These are phyloP conservation scores for Aphanocladium album DNA, from an alignment of 2,329 filamentous ascomycete genomes.

Conservation along the genomic window DNA sequence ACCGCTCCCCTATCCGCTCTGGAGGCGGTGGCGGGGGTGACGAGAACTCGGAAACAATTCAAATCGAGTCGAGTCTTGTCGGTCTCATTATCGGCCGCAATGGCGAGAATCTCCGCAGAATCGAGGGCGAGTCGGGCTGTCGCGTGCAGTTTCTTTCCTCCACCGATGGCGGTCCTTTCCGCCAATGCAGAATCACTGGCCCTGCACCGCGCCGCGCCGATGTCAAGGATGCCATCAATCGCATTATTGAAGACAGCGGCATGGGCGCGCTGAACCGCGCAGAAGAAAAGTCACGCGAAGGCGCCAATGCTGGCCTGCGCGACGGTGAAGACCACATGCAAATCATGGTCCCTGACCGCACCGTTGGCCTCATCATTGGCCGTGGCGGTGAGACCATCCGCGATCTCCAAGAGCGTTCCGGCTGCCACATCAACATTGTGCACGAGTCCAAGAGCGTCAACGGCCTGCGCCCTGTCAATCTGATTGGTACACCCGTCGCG, in stretches of 20 bases:
- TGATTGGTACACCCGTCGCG: constrained; percentile 73
- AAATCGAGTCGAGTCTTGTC: constrained; percentile 81
- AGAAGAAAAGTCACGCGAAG: constrained; percentile 36
- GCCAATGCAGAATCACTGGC: constrained; percentile 83
- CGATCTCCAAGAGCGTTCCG: constrained; percentile 83
- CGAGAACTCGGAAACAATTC: constrained; percentile 74
- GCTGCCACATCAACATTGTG: constrained; percentile 95
- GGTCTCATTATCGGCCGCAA: constrained; percentile 87
- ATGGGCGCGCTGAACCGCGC: constrained; percentile 44
- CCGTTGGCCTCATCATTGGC: constrained; percentile 90
- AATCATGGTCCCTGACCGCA: constrained; percentile 92
- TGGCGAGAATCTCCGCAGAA: constrained; percentile 80
- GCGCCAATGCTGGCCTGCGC: constrained; percentile 45
- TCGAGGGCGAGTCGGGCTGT: constrained; percentile 77
- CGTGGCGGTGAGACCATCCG: constrained; percentile 89
- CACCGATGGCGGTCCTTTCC: constrained; percentile 65
- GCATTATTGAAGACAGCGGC: constrained; percentile 76
- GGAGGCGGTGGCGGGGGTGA: constrained; percentile 40
- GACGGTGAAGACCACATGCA: constrained; percentile 83
- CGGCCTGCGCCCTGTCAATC: constrained; percentile 80
- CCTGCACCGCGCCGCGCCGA: constrained; percentile 65
- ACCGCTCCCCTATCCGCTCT: constrained; percentile 54
- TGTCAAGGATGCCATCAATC: constrained; percentile 77
- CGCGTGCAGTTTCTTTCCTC: constrained; percentile 84
- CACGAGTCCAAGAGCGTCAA: constrained; percentile 91